A percentile compares a stretch with the other conserved stretches of the same genome.
phyloP scores from a whole-genome alignment of 305 asterid species.

The Fraxinus albicans region DNA sequence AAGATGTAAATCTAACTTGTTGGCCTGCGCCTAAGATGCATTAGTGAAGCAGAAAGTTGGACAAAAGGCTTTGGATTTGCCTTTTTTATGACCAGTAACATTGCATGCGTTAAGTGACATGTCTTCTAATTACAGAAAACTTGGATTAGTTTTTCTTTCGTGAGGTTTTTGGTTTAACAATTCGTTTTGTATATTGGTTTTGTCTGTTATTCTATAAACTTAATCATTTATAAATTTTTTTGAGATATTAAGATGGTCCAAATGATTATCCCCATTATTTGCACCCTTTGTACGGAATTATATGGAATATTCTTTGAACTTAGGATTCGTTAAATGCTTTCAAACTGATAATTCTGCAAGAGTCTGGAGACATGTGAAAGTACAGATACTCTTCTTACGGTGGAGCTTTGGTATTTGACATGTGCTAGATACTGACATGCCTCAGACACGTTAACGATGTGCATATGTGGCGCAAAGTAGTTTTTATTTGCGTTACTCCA shows the following conservation, averaged over 20 bases:
- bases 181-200: neutral
- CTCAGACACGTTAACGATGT: neutral
- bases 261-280: neutral
- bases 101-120: neutral
- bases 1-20: neutral
- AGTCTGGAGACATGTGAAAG: neutral
- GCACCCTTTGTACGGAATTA: neutral
- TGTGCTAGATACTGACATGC: neutral
- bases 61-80: neutral
- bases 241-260: neutral
- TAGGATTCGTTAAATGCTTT: neutral
- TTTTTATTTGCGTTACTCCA: neutral
- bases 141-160: neutral
- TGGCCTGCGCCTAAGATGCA: neutral
- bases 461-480: neutral
- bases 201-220: neutral
- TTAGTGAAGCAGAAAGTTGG: neutral
- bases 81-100: neutral
- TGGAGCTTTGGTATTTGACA: neutral
- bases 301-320: neutral
- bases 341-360: neutral
- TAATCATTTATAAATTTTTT: neutral
- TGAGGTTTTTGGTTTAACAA: neutral
- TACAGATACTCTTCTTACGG: neutral
- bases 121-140: neutral